Conservation (phyloP, 768 basidiomycete species). For the Mrakia hoshinonis region DNA sequence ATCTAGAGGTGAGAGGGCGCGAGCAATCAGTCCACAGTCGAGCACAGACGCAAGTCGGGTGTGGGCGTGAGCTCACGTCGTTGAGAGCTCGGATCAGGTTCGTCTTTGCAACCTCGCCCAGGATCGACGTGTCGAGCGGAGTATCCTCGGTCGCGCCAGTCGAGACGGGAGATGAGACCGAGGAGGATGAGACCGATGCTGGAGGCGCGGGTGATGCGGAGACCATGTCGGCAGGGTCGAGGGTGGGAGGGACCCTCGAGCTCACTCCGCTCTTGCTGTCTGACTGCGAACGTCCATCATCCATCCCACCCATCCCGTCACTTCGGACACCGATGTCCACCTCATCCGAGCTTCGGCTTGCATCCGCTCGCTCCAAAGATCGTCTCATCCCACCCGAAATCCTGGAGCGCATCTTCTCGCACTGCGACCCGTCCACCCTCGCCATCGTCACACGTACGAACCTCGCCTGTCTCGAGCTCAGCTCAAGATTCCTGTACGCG, state of each 20-base stretch:
- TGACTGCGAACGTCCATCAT: too few species aligned
- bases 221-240: not conserved
- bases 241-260: not conserved
- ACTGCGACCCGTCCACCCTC: not conserved
- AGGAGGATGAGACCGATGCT: not conserved
- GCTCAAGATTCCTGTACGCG: not conserved
- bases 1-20: slow-evolving; percentile 31
- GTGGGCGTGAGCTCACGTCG: slow-evolving; percentile 6
- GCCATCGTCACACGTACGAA: not conserved
- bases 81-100: slow-evolving; percentile 20
- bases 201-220: not conserved
- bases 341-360: too few species aligned
- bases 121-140: slow-evolving; percentile 14
- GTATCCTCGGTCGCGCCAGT: not conserved
- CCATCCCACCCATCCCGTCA: too few species aligned
- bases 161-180: not conserved
- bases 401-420: too few species aligned
- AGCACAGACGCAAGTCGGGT: not conserved
- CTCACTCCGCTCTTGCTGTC: too few species aligned
- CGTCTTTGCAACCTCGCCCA: slow-evolving; percentile 8
- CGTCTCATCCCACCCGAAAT: too few species aligned
- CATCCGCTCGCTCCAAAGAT: too few species aligned
- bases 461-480: not conserved
- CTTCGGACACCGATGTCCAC: too few species aligned
- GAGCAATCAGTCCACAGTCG: not conserved